Base-by-base conservation (phyloP, 2,329 filamentous ascomycete species). In the Parafenestella ontariensis region DNA sequence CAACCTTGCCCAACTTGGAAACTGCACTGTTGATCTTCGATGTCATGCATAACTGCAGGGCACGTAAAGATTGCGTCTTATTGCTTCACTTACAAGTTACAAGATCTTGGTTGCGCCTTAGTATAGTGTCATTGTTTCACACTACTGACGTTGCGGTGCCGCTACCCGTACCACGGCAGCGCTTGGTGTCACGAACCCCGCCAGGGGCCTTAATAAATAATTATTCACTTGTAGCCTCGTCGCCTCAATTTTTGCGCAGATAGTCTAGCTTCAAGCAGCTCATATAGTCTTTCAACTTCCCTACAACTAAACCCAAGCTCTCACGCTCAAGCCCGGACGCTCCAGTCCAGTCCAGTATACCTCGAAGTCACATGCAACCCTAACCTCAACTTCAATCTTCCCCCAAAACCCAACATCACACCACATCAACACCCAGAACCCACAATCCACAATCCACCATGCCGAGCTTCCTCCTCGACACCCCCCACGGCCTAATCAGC, bases 401-500 rank as follows among this genome's bases (percentile, higher is more conserved):
- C n/a, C n/a, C n/a, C n/a, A n/a, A n/a, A n/a, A n/a, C n/a, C n/a
- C n/a, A n/a, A n/a, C n/a, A n/a, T n/a, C n/a, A n/a, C n/a, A n/a
- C n/a, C n/a, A n/a, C n/a, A n/a, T n/a, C n/a, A n/a, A n/a, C n/a
- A n/a, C n/a, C n/a, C n/a, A n/a, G n/a, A n/a, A n/a, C n/a, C n/a
- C n/a, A n/a, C n/a, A n/a, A n/a, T n/a, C n/a, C n/a, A n/a, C n/a
- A n/a, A n/a, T n/a, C 24, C 13, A 17, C 15, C 33, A 65, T 52
- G 63, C 40, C 62, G 10, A 52, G 49, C 31, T 67, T 67, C 49
- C 57, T 55, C 6, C 47, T 70, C 37, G 34, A 62, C 17, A 66
- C 64, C 2, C 21, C 46, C 2, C 65, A 71, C 41, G 70, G 68
- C 39, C 50, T 62, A 11, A 66, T 69, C 41, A 52, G 56, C 49